Evolutionary conservation across 352 stramenopile genomes (phyloP).

Genomic region (Phytophthora multivora): DNA sequence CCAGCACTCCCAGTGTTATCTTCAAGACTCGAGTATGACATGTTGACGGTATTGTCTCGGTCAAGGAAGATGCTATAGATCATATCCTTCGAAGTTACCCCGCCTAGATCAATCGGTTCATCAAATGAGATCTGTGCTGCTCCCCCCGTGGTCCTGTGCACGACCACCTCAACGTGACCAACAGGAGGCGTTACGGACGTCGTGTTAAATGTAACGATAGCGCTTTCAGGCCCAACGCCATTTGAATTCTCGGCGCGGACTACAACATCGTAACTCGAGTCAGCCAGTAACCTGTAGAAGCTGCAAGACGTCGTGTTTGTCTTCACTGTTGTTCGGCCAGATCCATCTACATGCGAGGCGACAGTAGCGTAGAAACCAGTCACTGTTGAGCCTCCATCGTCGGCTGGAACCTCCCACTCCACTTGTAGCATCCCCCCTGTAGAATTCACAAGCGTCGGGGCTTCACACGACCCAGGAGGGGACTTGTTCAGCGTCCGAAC

Average conservation of each 20-base stretch:
- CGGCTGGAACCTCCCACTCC: conserved; percentile 41
- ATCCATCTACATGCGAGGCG: conserved; percentile 35
- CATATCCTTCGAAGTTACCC: conserved; percentile 37
- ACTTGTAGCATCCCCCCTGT: conserved; percentile 60
- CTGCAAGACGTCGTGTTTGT: conserved; percentile 17
- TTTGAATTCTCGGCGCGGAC: conserved; percentile 50
- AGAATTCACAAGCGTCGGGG: conserved; percentile 13
- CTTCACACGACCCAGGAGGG: conserved; percentile 47
- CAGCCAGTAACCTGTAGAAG: conserved; percentile 47
- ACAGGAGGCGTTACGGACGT: conserved; percentile 31
- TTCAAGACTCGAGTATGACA: conserved; percentile 42
- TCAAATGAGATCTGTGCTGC: conserved; percentile 54
- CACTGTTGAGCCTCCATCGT: conserved; percentile 44
- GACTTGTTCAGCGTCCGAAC: conserved; percentile 48
- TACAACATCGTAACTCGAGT: conserved; percentile 49
- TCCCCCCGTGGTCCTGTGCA: conserved; percentile 44
- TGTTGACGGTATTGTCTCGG: conserved; percentile 33
- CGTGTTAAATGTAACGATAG: conserved; percentile 41
- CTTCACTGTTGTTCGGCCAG: conserved; percentile 16
- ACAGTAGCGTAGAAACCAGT: conserved; percentile 39
- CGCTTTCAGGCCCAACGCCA: conserved; percentile 39
- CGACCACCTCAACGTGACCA: conserved; percentile 35
- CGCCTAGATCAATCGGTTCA: conserved; percentile 61
- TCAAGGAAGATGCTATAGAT: conserved; percentile 59
- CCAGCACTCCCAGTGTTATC: background rate